Conservation (phyloP, 106 monocot species). For the Dendrobium catenatum region DNA sequence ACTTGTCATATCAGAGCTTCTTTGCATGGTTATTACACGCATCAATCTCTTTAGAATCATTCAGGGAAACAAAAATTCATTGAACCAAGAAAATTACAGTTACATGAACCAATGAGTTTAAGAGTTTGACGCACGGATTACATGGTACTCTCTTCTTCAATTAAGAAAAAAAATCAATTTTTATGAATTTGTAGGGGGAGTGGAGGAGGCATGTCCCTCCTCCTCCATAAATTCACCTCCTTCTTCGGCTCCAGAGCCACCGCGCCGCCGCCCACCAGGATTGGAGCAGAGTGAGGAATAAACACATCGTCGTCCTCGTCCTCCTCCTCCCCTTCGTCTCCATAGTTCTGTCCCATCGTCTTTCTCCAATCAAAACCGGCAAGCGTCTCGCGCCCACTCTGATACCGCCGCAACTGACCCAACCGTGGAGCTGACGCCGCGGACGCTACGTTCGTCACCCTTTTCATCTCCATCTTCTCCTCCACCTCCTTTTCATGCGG, state of each 20-base stretch:
- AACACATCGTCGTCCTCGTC: slow-evolving; percentile 19
- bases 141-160: too few relatives aligned
- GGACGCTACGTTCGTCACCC: neutral
- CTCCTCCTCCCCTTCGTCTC: slow-evolving; percentile 19
- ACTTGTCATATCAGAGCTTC: neutral
- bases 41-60: neutral
- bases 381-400: slow-evolving; percentile 31
- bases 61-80: neutral
- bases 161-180: neutral
- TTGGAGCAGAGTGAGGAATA: slow-evolving; percentile 32
- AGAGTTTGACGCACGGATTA: too few relatives aligned
- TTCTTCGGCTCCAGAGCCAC: slow-evolving; percentile 28
- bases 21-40: neutral
- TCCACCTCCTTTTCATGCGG: neutral
- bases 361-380: slow-evolving; percentile 38
- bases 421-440: slow-evolving; percentile 7
- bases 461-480: neutral
- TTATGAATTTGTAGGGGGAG: slow-evolving; percentile 15
- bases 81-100: neutral
- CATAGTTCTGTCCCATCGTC: neutral
- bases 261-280: slow-evolving; percentile 14
- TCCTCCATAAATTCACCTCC: slow-evolving; percentile 53
- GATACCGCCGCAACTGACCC: slow-evolving; percentile 34
- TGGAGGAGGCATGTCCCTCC: slow-evolving; percentile 29
- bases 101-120: neutral